Evolutionary conservation across 352 stramenopile genomes (phyloP), one percentile per base, ranked within the genome.

Genomic region (Globisporangium sylvaticum): DNA sequence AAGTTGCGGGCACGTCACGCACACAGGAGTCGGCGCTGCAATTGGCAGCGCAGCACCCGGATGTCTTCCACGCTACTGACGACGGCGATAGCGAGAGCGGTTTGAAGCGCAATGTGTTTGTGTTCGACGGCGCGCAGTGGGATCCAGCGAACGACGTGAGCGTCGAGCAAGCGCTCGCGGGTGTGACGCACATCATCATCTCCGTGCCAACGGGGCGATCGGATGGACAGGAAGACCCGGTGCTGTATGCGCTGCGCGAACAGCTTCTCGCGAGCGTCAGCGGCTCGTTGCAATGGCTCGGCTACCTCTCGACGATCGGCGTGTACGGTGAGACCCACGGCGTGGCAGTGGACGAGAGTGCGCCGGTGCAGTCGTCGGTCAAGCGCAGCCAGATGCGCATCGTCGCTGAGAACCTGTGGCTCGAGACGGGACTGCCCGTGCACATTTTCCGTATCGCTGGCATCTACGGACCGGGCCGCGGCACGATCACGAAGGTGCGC

Each of bases 321-420:
- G 92, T 98, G n/a, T 98, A 98, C 68, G 92, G 92, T 15, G 88
- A 98, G 72, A 94, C 85, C 15, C 63, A 94, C 54, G 92, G 91
- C 34, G 71, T 81, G 3, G 88, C 76, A 44, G 90, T 97, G 46
- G 84, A 96, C 18, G 92, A 98, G 73, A 79, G 70, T 4, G 81
- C 86, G n/a, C 81, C 87, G 1, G 79, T 94, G 25, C 63, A 76
- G n/a, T 94, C 90, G 6, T 66, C 65, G 0, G 81, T 93, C 15
- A 70, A 66, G 29, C 76, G 91, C 31, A 95, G 82, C 15, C 84
- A 92, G 67, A 77, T 90, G 65, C 82, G 92, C 25, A 92, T 96
- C 58, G 70, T 67, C 25, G 89, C 86, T 4, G 92, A 98, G 64
- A 68, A 68, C 12, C 65, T 80, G 27, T 97, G 92, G 92, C 77